Conservation (phyloP, 2,329 filamentous ascomycete species). For the Neoarthrinium moseri region DNA sequence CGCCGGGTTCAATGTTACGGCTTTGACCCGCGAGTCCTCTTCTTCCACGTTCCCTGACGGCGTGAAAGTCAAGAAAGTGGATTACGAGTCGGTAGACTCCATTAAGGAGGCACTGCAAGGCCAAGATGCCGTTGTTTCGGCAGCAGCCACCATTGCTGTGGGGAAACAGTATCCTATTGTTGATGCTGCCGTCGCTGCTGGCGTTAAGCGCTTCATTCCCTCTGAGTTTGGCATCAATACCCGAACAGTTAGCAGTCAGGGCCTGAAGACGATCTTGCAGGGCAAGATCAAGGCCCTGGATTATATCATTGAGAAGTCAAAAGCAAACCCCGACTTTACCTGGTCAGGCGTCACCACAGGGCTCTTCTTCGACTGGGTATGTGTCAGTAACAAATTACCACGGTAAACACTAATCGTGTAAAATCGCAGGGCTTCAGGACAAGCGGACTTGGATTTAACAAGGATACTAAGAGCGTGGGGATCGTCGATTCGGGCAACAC, state of each 20-base stretch:
- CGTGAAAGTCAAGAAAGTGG: slow-evolving; percentile 42
- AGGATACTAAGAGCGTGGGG: slow-evolving; percentile 45
- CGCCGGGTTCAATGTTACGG: slow-evolving; percentile 45
- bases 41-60: slow-evolving; percentile 29
- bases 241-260: slow-evolving; percentile 16
- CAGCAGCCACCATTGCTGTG: slow-evolving; percentile 37
- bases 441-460: slow-evolving; percentile 43
- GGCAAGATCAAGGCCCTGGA: slow-evolving; percentile 36
- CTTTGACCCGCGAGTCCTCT: slow-evolving; percentile 47
- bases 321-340: slow-evolving; percentile 43
- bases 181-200: slow-evolving; percentile 54
- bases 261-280: slow-evolving; percentile 22
- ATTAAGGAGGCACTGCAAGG: slow-evolving; percentile 45
- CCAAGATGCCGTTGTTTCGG: slow-evolving; percentile 54
- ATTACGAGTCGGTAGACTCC: slow-evolving; percentile 43
- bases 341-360: slow-evolving; percentile 62
- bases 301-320: slow-evolving; percentile 49
- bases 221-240: slow-evolving; percentile 48
- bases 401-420: background rate
- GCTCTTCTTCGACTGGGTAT: slow-evolving; percentile 61
- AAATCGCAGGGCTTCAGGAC: background rate
- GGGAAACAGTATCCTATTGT: slow-evolving; percentile 51
- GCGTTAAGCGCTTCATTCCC: slow-evolving; percentile 56
- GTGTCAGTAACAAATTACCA: slow-evolving; percentile 1
- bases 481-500: slow-evolving; percentile 57